Evolutionary conservation across 2,329 filamentous ascomycete species (phyloP).

Genomic region (Talaromyces sp.): DNA sequence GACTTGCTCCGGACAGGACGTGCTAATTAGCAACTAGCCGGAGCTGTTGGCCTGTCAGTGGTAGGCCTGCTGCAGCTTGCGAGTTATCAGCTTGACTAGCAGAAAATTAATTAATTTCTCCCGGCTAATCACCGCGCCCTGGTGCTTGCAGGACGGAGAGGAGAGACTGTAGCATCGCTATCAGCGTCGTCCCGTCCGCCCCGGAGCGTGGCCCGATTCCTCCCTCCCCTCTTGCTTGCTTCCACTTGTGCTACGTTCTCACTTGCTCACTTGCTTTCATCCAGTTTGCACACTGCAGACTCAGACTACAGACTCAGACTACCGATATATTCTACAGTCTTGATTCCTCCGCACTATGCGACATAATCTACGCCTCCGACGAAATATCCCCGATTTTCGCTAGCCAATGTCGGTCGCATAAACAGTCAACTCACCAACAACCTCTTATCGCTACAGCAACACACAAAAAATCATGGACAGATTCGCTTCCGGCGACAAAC

Average conservation of each 20-base stretch:
- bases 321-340: not conserved
- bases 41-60: not conserved
- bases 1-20: not conserved
- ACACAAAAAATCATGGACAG: conserved; percentile 1
- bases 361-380: not conserved
- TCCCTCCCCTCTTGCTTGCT: not conserved
- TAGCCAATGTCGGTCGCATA: not conserved
- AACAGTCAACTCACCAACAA: not conserved
- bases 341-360: not conserved
- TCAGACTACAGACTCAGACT: too few relatives aligned
- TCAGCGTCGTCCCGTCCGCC: not conserved
- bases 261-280: too few relatives aligned
- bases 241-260: not conserved
- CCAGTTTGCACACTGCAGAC: too few relatives aligned
- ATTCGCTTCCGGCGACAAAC: conserved; percentile 36
- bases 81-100: not conserved
- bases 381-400: not conserved
- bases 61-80: not conserved
- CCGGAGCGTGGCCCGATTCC: not conserved
- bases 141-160: too few relatives aligned
- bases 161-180: not conserved
- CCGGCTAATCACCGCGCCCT: not conserved
- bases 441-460: not conserved
- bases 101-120: not conserved
- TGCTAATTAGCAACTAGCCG: not conserved